A percentile compares a stretch with the other conserved stretches of the same genome.
Evolutionary conservation across 352 stramenopile genomes (phyloP).

Genomic region (Aphanomyces stellatus): DNA sequence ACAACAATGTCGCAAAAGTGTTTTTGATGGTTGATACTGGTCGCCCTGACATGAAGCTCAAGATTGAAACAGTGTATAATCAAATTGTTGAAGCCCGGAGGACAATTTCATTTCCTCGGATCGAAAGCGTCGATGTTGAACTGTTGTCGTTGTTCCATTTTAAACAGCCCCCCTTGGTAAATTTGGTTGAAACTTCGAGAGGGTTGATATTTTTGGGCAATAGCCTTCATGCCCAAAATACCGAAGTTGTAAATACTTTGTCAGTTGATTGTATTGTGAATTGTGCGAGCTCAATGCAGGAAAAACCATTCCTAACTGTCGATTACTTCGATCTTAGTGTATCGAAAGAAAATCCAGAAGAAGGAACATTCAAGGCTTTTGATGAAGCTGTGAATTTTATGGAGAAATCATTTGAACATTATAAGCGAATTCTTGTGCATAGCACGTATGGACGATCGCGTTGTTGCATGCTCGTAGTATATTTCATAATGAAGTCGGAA

Average conservation of each 20-base stretch:
- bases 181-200: neutral
- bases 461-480: constrained; percentile 54
- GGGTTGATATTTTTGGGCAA: constrained; percentile 13
- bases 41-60: neutral
- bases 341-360: constrained; percentile 1
- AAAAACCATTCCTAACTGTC: neutral
- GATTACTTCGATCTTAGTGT: constrained; percentile 10
- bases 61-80: neutral
- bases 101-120: neutral
- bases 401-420: neutral
- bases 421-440: constrained; percentile 47
- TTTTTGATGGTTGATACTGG: neutral
- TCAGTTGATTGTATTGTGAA: constrained; percentile 1
- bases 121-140: neutral
- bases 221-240: neutral
- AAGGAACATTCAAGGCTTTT: neutral
- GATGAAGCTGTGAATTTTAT: constrained; percentile 5
- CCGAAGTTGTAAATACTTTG: neutral
- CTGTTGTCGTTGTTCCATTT: neutral
- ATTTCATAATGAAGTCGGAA: constrained; percentile 56
- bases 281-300: neutral
- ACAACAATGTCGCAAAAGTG: neutral
- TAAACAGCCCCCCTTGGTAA: neutral
- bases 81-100: neutral
- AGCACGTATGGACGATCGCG: constrained; percentile 66